Percentiles rank a stretch among this genome's conserved stretches.
Conservation (phyloP, 805 yeast genomes). For the Candida multigemmis region DNA sequence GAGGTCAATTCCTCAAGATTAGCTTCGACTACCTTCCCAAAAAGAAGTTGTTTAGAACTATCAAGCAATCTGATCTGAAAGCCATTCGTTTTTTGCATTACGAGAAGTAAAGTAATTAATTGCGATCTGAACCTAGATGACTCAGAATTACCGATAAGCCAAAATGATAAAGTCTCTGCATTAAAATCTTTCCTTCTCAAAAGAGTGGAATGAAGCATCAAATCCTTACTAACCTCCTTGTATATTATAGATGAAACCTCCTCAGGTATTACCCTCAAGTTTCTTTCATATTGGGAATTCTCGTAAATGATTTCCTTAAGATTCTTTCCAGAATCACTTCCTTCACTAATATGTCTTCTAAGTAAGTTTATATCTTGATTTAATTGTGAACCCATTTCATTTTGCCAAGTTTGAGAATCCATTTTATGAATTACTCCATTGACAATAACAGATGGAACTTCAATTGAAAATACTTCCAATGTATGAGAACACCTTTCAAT, state of each 20-base stretch:
- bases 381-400: constrained; percentile 41
- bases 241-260: constrained; percentile 23
- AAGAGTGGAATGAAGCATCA: constrained; percentile 13
- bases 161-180: too few species aligned
- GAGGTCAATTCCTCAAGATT: too few species aligned
- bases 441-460: constrained; percentile 45
- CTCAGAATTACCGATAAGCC: too few species aligned
- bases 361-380: constrained; percentile 40
- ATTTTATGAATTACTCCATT: constrained; percentile 65
- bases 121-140: too few species aligned
- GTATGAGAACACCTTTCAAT: too few species aligned
- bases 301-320: constrained; percentile 35
- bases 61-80: too few species aligned
- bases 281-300: constrained; percentile 35
- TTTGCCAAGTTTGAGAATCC: constrained; percentile 44
- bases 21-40: too few species aligned
- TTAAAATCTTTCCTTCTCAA: constrained; percentile 13
- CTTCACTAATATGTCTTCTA: constrained; percentile 13
- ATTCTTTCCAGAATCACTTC: constrained; percentile 12
- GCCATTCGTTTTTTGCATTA: too few species aligned
- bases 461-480: constrained; percentile 24
- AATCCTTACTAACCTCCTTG: constrained; percentile 16
- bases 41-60: too few species aligned
- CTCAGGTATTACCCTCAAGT: constrained; percentile 27
- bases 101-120: too few species aligned